Evolutionary conservation across 805 yeast species (phyloP).

Genomic region (Ascoidea asiatica): DNA sequence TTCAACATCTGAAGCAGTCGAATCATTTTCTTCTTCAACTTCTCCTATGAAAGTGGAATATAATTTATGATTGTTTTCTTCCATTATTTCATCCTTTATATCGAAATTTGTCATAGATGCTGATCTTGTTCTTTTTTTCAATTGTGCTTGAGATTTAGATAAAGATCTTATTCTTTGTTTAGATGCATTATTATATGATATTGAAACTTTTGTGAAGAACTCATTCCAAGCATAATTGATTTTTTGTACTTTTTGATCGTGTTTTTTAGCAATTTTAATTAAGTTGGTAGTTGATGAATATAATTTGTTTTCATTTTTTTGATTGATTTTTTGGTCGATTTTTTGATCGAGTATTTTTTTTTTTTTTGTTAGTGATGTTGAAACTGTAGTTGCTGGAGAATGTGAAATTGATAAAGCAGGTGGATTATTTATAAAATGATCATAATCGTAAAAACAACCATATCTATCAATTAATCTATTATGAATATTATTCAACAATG

Average conservation of each 20-base stretch:
- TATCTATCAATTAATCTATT: slow-evolving; percentile 27
- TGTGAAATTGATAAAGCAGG: not conserved
- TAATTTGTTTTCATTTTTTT: not conserved
- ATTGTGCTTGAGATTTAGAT: not conserved
- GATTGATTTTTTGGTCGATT: not conserved
- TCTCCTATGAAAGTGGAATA: no score
- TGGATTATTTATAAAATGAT: not conserved
- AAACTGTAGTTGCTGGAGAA: not conserved
- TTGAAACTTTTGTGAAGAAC: slow-evolving; percentile 22
- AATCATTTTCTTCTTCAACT: no score
- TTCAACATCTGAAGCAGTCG: not conserved
- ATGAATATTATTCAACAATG: slow-evolving; percentile 6
- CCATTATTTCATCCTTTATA: not conserved
- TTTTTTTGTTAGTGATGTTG: slow-evolving; percentile 3
- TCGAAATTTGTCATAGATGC: not conserved
- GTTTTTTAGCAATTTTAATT: slow-evolving; percentile 22
- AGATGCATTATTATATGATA: slow-evolving; percentile 11
- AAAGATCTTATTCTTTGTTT: not conserved
- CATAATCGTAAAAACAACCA: slow-evolving; percentile 30
- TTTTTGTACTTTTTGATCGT: slow-evolving; percentile 27
- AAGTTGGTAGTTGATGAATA: slow-evolving; percentile 4
- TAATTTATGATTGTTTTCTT: no score
- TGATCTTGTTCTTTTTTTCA: not conserved
- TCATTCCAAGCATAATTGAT: slow-evolving; percentile 32
- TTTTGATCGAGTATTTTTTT: not conserved